Conservation (phyloP, 192 early-diverging fungal genomes). For the Rhizophlyctis rosea region DNA sequence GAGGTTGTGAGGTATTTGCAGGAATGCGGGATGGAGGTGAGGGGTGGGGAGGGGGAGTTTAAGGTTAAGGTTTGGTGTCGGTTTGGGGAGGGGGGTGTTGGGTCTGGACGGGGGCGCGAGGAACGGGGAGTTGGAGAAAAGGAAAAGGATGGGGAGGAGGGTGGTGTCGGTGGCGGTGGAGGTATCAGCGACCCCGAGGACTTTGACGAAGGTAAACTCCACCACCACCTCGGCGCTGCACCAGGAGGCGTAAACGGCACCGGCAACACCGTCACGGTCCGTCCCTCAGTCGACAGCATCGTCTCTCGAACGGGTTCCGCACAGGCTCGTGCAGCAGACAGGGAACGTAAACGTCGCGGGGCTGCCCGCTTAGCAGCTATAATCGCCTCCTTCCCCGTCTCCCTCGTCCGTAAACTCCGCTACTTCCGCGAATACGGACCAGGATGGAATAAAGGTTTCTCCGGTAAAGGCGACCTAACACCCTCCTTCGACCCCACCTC, state of each 20-base stretch:
- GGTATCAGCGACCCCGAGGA: not conserved
- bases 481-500: too few relatives aligned
- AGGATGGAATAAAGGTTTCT: slow-evolving; percentile 38
- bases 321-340: not conserved
- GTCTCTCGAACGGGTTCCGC: not conserved
- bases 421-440: slow-evolving; percentile 37
- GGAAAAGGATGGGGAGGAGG: too few relatives aligned
- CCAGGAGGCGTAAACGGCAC: too few relatives aligned
- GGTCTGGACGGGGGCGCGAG: too few relatives aligned
- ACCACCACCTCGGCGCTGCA: not conserved
- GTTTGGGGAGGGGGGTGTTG: slow-evolving; percentile 3
- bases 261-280: not conserved
- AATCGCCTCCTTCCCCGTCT: slow-evolving; percentile 40
- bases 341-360: not conserved
- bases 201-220: not conserved
- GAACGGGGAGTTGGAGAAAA: not conserved
- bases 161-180: too few relatives aligned
- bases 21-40: slow-evolving; percentile 39
- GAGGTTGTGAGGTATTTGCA: slow-evolving; percentile 28
- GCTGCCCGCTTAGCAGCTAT: slow-evolving; percentile 20
- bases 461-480: slow-evolving; percentile 13
- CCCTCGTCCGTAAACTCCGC: slow-evolving; percentile 31
- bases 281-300: not conserved
- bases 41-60: slow-evolving; percentile 28
- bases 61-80: slow-evolving; percentile 42